Evolutionary conservation across 768 basidiomycete species (phyloP), one percentile per base, ranked within the genome.

Genomic region (Trametes elegans): DNA sequence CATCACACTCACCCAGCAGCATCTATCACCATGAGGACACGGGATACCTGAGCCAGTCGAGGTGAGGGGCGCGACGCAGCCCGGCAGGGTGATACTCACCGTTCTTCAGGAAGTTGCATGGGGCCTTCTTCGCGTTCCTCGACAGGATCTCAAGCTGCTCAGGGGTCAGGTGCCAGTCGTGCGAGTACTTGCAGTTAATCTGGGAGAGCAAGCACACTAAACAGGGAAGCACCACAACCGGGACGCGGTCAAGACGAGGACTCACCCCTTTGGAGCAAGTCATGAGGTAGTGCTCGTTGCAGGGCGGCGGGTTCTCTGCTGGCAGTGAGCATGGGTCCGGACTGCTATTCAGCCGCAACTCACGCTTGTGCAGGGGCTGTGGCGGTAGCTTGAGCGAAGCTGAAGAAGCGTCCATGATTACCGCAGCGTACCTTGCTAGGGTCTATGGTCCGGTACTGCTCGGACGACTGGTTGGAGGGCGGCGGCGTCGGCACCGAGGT

Each of bases 231-330:
- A 5, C 5, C 10, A 14, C 41, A 3, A 14, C 16, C 14, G 21
- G 16, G 28, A 21, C 21, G 18, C 28, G 14, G 24, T 42, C 8
- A 29, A 9, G 34, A 46, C 18, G n/a, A n/a, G 21, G 26, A 53
- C 72, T 62, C 34, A 73, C 73, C 26, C 86, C 87, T 76, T 90
- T 90, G 51, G 86, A 87, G 72, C 90, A 91, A 36, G 77, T 77
- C 85, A 90, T 88, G 62, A 91, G 71, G 69, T 92, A 92, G 65
- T 83, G 80, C 70, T 91, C 88, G 63, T 91, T 92, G 74, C 90
- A 91, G 10, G 90, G 90, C 13, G 90, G 89, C 29, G 90, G 90
- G 55, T 78, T 81, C 71, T 91, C 90, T 91, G 68, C 42, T 49
- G 40, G 26, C 28, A 6, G 21, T 49, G 27, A 46, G 45, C 23